A percentile compares a stretch with the other conserved stretches of the same genome.
These are phyloP conservation scores for Stylosanthes scabra DNA, from an alignment of 331 rosid species.

Conservation along the genomic window DNA sequence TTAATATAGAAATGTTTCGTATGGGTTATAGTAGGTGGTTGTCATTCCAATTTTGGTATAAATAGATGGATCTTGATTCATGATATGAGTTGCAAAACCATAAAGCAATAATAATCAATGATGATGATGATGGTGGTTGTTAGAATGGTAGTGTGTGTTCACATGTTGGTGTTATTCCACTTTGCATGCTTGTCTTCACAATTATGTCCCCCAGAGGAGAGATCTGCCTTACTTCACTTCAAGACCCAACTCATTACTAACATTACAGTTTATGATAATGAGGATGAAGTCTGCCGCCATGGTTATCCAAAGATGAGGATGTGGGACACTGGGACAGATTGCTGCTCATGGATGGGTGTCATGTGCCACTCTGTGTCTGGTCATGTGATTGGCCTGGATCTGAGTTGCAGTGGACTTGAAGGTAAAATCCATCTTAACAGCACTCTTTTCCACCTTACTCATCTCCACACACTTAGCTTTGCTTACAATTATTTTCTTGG, in stretches of 20 bases:
- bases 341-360: conserved; percentile 43
- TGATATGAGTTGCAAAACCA: too few relatives aligned
- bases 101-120: too few relatives aligned
- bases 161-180: background rate
- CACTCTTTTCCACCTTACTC: conserved; percentile 34
- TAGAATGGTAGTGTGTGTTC: too few relatives aligned
- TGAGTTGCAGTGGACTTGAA: background rate
- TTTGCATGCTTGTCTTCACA: background rate
- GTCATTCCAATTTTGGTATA: too few relatives aligned
- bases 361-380: conserved; percentile 21
- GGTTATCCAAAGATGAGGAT: background rate
- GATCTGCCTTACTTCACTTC: conserved; percentile 25
- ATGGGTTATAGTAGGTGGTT: too few relatives aligned
- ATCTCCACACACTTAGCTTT: conserved; percentile 12
- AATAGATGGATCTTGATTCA: too few relatives aligned
- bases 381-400: conserved; percentile 14
- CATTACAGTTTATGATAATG: too few relatives aligned
- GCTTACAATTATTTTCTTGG: background rate
- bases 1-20: too few relatives aligned
- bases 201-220: background rate
- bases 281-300: too few relatives aligned
- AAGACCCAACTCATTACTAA: background rate
- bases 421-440: conserved; percentile 1
- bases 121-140: too few relatives aligned
- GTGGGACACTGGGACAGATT: conserved; percentile 2